These are phyloP conservation scores for Sphaerulina populicola DNA, from an alignment of 2,329 filamentous ascomycete species.

Conservation along the genomic window DNA sequence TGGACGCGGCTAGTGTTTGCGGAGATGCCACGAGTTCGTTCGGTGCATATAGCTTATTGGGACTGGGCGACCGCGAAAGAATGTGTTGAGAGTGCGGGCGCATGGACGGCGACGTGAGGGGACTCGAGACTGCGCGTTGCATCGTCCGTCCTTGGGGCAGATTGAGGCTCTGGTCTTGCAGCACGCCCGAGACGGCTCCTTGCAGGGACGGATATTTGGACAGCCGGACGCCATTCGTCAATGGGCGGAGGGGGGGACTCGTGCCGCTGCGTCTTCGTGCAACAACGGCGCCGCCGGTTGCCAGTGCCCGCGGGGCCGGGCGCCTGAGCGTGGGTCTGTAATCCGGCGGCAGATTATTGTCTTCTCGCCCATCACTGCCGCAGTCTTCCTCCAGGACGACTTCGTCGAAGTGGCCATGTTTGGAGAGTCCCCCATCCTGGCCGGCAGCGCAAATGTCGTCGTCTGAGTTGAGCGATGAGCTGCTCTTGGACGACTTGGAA, in stretches of 20 bases:
- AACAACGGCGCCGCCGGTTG: constrained; percentile 4
- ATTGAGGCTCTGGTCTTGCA: constrained; percentile 33
- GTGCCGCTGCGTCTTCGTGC: constrained; percentile 13
- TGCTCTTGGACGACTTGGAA: constrained; percentile 81
- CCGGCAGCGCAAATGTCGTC: constrained; percentile 28
- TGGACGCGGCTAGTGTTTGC: constrained; percentile 16
- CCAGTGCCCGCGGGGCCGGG: constrained; percentile 20
- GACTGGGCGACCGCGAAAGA: constrained; percentile 30
- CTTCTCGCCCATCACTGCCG: constrained; percentile 39
- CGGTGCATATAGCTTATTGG: constrained; percentile 22
- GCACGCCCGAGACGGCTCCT: constrained; percentile 33
- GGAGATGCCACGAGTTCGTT: constrained; percentile 18
- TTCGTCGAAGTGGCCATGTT: constrained; percentile 83
- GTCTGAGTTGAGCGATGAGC: constrained; percentile 67
- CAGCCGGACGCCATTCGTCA: constrained; percentile 17
- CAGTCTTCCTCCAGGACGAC: constrained; percentile 66
- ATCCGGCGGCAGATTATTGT: constrained; percentile 35
- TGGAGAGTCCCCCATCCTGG: constrained; percentile 41
- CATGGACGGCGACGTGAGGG: constrained; percentile 25
- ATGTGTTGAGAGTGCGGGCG: constrained; percentile 14
- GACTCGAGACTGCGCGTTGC: constrained; percentile 37
- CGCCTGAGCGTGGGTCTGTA: constrained; percentile 26
- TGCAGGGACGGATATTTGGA: constrained; percentile 35
- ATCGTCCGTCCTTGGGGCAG: constrained; percentile 33
- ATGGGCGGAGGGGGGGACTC: constrained; percentile 13